These are phyloP conservation scores for Suillus decipiens DNA, from an alignment of 768 basidiomycete species.

Conservation along the genomic window DNA sequence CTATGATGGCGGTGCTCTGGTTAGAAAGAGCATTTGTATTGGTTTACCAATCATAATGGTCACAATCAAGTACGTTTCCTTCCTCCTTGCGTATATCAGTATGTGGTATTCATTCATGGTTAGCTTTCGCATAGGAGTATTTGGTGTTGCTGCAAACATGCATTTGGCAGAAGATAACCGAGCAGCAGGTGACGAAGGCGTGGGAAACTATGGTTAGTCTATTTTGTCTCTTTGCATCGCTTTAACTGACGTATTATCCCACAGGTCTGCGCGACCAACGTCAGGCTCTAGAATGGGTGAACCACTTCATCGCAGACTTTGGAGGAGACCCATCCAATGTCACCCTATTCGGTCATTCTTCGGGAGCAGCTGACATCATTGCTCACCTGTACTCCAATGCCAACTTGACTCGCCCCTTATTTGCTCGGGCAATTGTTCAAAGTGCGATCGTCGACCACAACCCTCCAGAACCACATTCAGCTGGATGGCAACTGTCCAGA, in stretches of 20 bases:
- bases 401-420: constrained; percentile 62
- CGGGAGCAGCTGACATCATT: constrained; percentile 55
- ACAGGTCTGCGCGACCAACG: constrained; percentile 66
- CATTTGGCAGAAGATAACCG: constrained; percentile 69
- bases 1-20: constrained; percentile 72
- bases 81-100: constrained; percentile 18
- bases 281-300: constrained; percentile 63
- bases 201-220: constrained; percentile 73
- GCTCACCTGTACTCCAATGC: constrained; percentile 62
- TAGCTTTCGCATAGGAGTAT: constrained; percentile 76
- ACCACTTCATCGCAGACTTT: constrained; percentile 58
- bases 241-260: constrained; percentile 12
- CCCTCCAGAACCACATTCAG: constrained; percentile 57
- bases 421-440: constrained; percentile 77
- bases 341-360: constrained; percentile 43
- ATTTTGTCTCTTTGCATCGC: not conserved
- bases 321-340: constrained; percentile 63
- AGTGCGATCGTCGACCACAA: constrained; percentile 65
- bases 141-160: constrained; percentile 73
- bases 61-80: constrained; percentile 65
- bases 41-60: constrained; percentile 72
- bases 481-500: constrained; percentile 69
- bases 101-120: constrained; percentile 7
- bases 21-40: constrained; percentile 62
- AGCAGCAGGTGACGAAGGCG: constrained; percentile 63